Percentiles rank a stretch among this genome's conserved stretches.
Evolutionary conservation across 768 basidiomycete genomes (phyloP).

Genomic region (Naganishia friedmannii): DNA sequence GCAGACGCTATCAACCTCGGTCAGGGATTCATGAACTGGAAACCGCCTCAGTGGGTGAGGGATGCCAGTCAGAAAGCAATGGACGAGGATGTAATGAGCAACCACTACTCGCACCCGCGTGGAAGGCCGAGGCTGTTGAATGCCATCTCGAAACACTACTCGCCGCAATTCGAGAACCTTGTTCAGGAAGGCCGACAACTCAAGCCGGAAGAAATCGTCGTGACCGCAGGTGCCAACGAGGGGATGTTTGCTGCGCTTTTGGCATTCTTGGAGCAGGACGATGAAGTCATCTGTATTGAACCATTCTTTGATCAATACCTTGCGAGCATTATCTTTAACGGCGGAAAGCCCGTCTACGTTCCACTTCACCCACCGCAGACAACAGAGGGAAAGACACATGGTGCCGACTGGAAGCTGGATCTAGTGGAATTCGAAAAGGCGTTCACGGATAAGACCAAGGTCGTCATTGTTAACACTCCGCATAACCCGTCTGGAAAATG

Average conservation of each 20-base stretch:
- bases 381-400: constrained; percentile 52
- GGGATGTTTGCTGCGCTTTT: constrained; percentile 94
- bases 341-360: constrained; percentile 87
- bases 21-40: constrained; percentile 57
- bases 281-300: constrained; percentile 98
- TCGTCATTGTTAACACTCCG: constrained; percentile 92
- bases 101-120: constrained; percentile 65
- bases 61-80: constrained; percentile 44
- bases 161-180: constrained; percentile 58
- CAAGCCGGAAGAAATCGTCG: constrained; percentile 83
- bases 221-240: constrained; percentile 96
- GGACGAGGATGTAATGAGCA: constrained; percentile 48
- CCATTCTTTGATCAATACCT: constrained; percentile 97
- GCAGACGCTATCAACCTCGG: constrained; percentile 92
- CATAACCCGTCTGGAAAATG: constrained; percentile 99
- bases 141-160: constrained; percentile 79
- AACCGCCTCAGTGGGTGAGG: constrained; percentile 51
- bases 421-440: constrained; percentile 83
- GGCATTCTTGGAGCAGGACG: constrained; percentile 85
- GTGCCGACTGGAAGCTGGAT: constrained; percentile 83
- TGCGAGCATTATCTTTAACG: constrained; percentile 88
- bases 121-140: constrained; percentile 82
- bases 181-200: constrained; percentile 63
- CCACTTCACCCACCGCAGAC: constrained; percentile 83
- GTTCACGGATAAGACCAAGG: constrained; percentile 83